Evolutionary conservation across 345 rosid species (phyloP).

Genomic region (Anacardium occidentale): DNA sequence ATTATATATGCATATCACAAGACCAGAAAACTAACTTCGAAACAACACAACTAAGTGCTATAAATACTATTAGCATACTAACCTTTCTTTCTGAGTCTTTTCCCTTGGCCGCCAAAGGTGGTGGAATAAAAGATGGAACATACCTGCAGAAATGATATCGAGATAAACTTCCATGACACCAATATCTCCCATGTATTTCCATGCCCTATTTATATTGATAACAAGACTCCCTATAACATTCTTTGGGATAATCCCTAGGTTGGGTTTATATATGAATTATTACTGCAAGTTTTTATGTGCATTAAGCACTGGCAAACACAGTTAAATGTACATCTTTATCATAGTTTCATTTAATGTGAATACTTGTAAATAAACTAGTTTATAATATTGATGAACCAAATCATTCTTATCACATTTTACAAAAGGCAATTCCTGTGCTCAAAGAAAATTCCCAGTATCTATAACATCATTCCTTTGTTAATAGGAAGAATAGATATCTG

Average conservation of each 20-base stretch:
- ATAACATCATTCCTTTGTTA: not conserved
- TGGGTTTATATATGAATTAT: not conserved
- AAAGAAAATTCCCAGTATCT: not conserved
- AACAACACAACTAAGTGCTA: not conserved
- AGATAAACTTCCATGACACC: conserved; percentile 42
- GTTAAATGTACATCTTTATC: not conserved
- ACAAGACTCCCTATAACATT: not conserved
- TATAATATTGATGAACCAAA: not conserved
- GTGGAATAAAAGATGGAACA: conserved; percentile 98
- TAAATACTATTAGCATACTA: conserved; percentile 14
- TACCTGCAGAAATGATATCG: conserved; percentile 65
- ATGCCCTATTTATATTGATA: not conserved
- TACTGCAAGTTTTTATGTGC: not conserved
- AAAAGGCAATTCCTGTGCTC: not conserved
- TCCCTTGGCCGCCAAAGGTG: conserved; percentile 87
- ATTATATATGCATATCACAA: conserved; percentile 7
- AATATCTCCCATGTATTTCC: conserved; percentile 4
- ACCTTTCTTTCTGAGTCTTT: conserved; percentile 91
- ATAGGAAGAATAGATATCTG: no score
- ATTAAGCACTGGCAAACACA: not conserved
- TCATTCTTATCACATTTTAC: not conserved
- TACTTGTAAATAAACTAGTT: not conserved
- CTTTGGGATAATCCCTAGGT: not conserved
- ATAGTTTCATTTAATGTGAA: not conserved
- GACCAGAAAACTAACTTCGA: conserved; percentile 11